Evolutionary conservation across 257 asterid genomes (phyloP), one percentile per base, ranked within the genome.

Genomic region (Rauvolfia tetraphylla): DNA sequence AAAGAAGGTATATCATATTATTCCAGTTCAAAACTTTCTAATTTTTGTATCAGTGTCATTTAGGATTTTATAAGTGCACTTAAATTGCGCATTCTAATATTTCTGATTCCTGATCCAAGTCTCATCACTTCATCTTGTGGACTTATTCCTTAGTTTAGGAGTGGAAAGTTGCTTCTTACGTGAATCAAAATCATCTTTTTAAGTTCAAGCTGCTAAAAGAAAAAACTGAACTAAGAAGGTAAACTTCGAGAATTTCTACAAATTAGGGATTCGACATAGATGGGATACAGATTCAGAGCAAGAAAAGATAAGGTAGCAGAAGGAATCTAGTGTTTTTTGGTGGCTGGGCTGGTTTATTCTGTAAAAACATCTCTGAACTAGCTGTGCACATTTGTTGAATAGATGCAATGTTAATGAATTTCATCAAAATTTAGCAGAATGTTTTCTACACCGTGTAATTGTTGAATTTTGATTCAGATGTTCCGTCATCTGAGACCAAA

Each of bases 1-100:
- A 86, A 89, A 85, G 97, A 97, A 89, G 98, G 98, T 94, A 82
- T 59, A 27, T 57, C 44, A 14, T 54, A n/a, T 15, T 46, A 57
- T 73, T 2, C 70, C 20, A 36, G 69, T 31, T 51, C 38, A 49
- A 51, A 33, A 49, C 5, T 11, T 58, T 31, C n/a, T 62, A 27
- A 25, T 44, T 33, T 68, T 72, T 0, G 25, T 22, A 1, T 59
- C 25, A 27, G 25, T 22, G 0, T 59, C 25, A 27, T 36, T 67
- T 38, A 22, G 15, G 29, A 27, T 25, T 49, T 20, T 14, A 4
- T 0, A 49, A 63, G 49, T 23, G 29, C 14, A 14, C 10, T 17
- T 49, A 8, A 67, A 57, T 22, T 17, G n/a, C 12, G n/a, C 25
- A 31, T 51, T 7, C 25, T 27, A 13, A 7, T 51, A 20, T 36